Conservation (phyloP, 2,329 filamentous ascomycete genomes). For the Setomelanomma holmii region DNA sequence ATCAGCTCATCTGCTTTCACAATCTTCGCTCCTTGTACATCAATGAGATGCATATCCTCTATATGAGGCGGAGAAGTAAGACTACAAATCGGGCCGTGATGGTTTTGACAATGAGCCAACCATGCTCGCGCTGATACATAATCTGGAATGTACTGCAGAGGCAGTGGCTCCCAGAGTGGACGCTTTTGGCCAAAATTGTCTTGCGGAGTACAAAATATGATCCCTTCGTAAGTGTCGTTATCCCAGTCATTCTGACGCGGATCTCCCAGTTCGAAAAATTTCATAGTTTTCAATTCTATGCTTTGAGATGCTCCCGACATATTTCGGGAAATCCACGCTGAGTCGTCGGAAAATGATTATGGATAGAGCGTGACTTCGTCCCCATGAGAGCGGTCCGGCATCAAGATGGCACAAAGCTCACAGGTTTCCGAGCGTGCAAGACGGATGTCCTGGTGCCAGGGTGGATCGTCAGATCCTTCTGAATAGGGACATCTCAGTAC, state of each 20-base stretch:
- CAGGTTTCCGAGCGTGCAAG: background rate
- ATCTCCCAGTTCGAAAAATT: no score
- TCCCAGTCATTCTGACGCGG: no score
- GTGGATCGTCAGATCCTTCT: background rate
- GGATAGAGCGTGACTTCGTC: background rate
- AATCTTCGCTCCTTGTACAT: background rate
- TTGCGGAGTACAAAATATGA: no score
- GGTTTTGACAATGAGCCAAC: background rate
- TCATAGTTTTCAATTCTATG: no score
- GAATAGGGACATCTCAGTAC: no score
- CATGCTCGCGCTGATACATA: background rate
- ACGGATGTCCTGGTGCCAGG: background rate
- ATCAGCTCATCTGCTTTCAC: background rate
- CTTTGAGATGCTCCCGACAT: background rate
- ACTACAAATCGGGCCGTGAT: background rate
- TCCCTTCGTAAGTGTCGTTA: no score
- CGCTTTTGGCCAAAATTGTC: background rate
- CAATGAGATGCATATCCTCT: background rate
- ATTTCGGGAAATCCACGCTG: background rate
- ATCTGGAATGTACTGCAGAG: background rate
- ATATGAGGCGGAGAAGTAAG: background rate
- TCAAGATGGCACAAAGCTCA: background rate
- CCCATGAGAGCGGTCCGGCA: background rate
- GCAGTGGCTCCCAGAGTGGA: background rate
- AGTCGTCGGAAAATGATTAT: background rate